A percentile compares a stretch with the other conserved stretches of the same genome.
Evolutionary conservation across 805 yeast species (phyloP).

Genomic region (Candida parachauliodes): DNA sequence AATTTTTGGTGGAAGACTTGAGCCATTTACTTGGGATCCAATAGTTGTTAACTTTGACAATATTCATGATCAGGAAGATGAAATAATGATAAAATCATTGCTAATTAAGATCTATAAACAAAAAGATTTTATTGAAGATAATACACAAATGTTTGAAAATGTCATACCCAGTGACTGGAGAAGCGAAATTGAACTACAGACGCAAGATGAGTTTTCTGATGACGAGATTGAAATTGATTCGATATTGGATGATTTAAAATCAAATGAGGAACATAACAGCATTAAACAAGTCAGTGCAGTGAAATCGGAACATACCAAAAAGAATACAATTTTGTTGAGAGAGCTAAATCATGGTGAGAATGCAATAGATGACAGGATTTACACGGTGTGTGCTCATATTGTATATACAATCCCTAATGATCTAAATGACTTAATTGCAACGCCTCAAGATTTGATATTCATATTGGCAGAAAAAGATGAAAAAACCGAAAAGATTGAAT

Average conservation of each 20-base stretch:
- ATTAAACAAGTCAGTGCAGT: not conserved
- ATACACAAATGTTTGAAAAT: not conserved
- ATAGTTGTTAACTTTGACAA: not conserved
- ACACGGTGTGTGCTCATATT: conserved; percentile 1
- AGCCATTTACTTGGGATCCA: conserved; percentile 6
- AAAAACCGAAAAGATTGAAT: not conserved
- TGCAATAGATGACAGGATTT: not conserved
- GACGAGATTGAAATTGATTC: not conserved
- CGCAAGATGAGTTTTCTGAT: not conserved
- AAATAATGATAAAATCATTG: not conserved
- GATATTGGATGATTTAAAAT: not conserved
- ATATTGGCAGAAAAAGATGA: not conserved
- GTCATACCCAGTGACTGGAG: not conserved
- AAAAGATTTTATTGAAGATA: conserved; percentile 1
- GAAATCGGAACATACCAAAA: not conserved
- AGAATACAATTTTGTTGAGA: not conserved
- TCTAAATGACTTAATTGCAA: not conserved
- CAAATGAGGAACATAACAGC: not conserved
- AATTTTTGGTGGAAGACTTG: not conserved
- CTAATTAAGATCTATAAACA: not conserved
- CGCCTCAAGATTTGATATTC: not conserved
- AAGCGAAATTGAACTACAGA: not conserved
- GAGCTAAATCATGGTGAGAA: not conserved
- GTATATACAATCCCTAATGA: not conserved
- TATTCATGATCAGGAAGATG: not conserved